A percentile compares a stretch with the other conserved stretches of the same genome.
These are phyloP conservation scores for Teunomyces stri DNA, from an alignment of 805 yeast species.

Conservation along the genomic window DNA sequence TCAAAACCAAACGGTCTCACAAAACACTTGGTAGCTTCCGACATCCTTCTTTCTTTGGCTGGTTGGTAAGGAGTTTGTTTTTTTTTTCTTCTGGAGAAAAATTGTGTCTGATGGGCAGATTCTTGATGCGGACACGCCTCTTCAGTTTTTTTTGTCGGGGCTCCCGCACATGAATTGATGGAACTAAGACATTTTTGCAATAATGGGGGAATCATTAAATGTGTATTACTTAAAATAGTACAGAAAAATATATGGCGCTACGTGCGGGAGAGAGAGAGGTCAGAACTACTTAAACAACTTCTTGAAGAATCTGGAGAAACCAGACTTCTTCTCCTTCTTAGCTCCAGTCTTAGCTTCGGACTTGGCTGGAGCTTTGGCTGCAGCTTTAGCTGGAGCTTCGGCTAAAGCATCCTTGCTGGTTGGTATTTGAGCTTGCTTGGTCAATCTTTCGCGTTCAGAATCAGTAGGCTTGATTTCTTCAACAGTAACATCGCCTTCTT, in stretches of 20 bases:
- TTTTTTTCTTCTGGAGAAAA: background rate
- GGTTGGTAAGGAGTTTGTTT: background rate
- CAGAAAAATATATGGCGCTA: background rate
- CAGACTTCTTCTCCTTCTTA: constrained; percentile 12
- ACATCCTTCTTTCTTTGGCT: constrained; percentile 6
- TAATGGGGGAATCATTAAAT: background rate
- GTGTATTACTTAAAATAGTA: constrained; percentile 2
- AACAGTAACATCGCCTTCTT: constrained; percentile 34
- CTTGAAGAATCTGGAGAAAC: constrained; percentile 14
- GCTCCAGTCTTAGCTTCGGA: constrained; percentile 11
- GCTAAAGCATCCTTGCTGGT: constrained; percentile 4
- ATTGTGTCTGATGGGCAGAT: background rate
- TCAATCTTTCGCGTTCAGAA: constrained; percentile 35
- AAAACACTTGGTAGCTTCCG: constrained; percentile 34
- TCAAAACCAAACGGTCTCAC: constrained; percentile 65
- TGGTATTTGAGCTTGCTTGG: constrained; percentile 27
- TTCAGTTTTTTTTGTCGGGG: background rate
- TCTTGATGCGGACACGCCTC: background rate
- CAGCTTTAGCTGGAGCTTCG: constrained; percentile 12
- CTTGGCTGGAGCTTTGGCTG: constrained; percentile 8
- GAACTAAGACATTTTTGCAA: too few species aligned
- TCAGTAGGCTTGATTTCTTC: constrained; percentile 44
- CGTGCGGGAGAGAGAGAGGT: background rate
- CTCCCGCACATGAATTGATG: background rate
- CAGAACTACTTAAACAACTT: constrained; percentile 11